A percentile compares a stretch with the other conserved stretches of the same genome.
Conservation (phyloP, 352 stramenopile species). For the Pythium biforme region DNA sequence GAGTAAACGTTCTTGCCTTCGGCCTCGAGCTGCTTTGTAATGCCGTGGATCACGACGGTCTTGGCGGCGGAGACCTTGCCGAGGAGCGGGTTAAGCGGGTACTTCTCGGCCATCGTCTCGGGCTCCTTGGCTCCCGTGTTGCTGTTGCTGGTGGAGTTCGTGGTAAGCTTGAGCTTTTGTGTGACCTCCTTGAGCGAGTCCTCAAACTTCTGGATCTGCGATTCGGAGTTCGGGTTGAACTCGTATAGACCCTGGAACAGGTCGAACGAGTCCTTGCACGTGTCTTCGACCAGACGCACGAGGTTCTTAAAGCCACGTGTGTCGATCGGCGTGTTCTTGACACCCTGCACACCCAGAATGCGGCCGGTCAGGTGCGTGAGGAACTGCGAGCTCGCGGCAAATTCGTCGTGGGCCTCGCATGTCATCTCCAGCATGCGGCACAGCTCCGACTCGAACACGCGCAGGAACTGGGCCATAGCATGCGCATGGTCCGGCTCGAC, state of each 20-base stretch:
- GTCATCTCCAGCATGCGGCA: constrained; percentile 97
- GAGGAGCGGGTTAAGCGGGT: constrained; percentile 77
- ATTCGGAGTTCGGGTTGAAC: constrained; percentile 92
- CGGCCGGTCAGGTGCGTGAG: constrained; percentile 97
- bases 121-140: not conserved
- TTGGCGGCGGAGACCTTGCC: constrained; percentile 83
- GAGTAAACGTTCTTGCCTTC: constrained; percentile 89
- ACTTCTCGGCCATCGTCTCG: constrained; percentile 51
- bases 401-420: constrained; percentile 96
- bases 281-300: constrained; percentile 95
- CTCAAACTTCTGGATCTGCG: constrained; percentile 79
- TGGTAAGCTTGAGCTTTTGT: constrained; percentile 33
- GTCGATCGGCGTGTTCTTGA: constrained; percentile 92
- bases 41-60: constrained; percentile 92
- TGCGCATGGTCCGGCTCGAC: constrained; percentile 48
- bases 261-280: constrained; percentile 97
- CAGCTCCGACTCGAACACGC: constrained; percentile 95
- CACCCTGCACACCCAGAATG: constrained; percentile 90
- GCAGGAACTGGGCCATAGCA: constrained; percentile 90
- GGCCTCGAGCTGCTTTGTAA: constrained; percentile 95
- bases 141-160: not conserved
- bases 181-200: constrained; percentile 59
- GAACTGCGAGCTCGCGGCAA: constrained; percentile 97
- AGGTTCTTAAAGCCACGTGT: constrained; percentile 97
- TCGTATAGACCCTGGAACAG: constrained; percentile 98